Percentiles rank a stretch among this genome's conserved stretches.
Conservation (phyloP, 2,329 filamentous ascomycete species). For the Didymella keratinophila region DNA sequence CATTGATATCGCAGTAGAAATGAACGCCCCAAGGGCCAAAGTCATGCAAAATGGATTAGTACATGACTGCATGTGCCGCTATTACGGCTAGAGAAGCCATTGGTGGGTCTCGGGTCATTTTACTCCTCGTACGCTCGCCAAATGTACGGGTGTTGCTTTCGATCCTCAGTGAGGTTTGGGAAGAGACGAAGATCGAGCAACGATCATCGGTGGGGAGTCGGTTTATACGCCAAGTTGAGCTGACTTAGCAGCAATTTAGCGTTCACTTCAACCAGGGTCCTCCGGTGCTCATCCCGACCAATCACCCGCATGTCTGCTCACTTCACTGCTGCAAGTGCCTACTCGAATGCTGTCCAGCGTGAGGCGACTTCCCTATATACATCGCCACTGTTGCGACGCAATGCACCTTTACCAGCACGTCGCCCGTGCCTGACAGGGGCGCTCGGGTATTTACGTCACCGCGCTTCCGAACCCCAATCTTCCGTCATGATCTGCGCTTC, state of each 20-base stretch:
- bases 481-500: conserved; percentile 3
- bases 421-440: not conserved
- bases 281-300: not conserved
- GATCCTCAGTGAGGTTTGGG: conserved; percentile 15
- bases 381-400: not conserved
- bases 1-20: conserved; percentile 9
- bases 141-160: conserved; percentile 7
- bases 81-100: conserved; percentile 15
- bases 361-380: not conserved
- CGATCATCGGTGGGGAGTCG: conserved; percentile 23
- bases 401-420: not conserved
- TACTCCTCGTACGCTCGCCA: conserved; percentile 10
- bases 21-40: not conserved
- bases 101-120: conserved; percentile 18
- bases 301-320: conserved; percentile 5
- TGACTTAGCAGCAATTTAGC: conserved; percentile 8
- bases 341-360: not conserved
- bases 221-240: conserved; percentile 18
- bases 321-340: not conserved
- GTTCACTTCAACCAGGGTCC: conserved; percentile 5
- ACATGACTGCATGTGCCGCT: conserved; percentile 22
- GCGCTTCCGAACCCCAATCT: not conserved
- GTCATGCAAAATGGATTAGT: conserved; percentile 14
- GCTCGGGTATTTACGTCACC: conserved; percentile 1
- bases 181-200: conserved; percentile 19